Base-by-base conservation (phyloP, 2,329 filamentous ascomycete species). In the Aquanectria penicillioides region DNA sequence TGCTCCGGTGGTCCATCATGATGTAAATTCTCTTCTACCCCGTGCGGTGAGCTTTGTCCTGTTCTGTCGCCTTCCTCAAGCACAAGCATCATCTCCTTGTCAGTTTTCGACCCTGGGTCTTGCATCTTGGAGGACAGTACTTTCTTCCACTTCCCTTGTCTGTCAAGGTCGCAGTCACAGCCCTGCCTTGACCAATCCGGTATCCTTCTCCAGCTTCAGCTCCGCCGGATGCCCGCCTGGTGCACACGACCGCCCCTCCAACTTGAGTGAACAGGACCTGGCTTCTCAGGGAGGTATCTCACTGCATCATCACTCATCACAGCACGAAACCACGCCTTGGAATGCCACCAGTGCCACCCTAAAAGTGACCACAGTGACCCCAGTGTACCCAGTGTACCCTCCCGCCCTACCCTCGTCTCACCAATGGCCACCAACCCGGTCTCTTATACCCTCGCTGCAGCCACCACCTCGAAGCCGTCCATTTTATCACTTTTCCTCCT, bases 271-370 rank as follows among this genome's bases (percentile, higher is more conserved):
- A 18, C 34, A 17, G 46, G 17, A 31, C 22, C 17, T 25, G 18
- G 41, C 28, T n/a, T n/a, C n/a, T n/a, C n/a, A n/a, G n/a, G n/a
- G 20, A 20, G 47, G 33, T 15, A 28, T 25, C 47, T 36, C 17
- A 13, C 22, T 46, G 49, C 31, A 11, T 23, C 29, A 44, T 28
- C 38, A 10, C 20, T 37, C 37, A 22, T 38, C 55, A n/a, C n/a
- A n/a, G n/a, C 20, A 15, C 34, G 33, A 52, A 41, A 22, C 55
- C 55, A 47, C 40, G 33, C 17, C 47, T 22, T 41, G 23, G 18
- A 46, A 26, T 28, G 36, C 41, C 23, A 58, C 33, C 15, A 26
- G 55, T 47, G 34, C 41, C 55, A 57, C 55, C 36, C 36, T 38
- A 40, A 9, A 26, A 9, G n/a, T n/a, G n/a, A 54, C 18, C 40